Evolutionary conservation across 192 early-diverging fungal genomes (phyloP).

Genomic region (Lobosporangium transversale): DNA sequence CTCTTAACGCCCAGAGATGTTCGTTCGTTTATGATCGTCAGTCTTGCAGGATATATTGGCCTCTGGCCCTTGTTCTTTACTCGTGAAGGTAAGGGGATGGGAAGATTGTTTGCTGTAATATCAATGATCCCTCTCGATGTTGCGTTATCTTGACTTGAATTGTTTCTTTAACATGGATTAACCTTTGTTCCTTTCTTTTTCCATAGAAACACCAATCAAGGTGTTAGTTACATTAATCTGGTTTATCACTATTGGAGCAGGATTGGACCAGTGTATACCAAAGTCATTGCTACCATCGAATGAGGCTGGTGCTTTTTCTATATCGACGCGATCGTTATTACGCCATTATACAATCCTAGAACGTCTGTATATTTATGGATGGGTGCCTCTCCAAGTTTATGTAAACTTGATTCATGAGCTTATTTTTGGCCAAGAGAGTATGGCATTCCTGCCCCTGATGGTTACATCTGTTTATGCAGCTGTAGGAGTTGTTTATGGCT

Average conservation of each 20-base stretch:
- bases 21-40: conserved; percentile 69
- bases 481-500: conserved; percentile 78
- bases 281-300: conserved; percentile 14
- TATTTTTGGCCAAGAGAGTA: conserved; percentile 57
- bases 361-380: conserved; percentile 66
- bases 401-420: conserved; percentile 63
- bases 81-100: conserved; percentile 60
- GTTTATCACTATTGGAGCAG: conserved; percentile 52
- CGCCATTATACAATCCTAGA: conserved; percentile 53
- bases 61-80: conserved; percentile 79
- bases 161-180: neutral
- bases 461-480: conserved; percentile 80
- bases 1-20: conserved; percentile 54
- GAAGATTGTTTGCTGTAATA: neutral
- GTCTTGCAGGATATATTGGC: conserved; percentile 67
- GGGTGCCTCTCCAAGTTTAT: conserved; percentile 64
- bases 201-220: conserved; percentile 60
- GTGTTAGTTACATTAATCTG: conserved; percentile 53
- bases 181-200: neutral
- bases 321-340: conserved; percentile 9
- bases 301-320: conserved; percentile 6
- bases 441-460: conserved; percentile 87
- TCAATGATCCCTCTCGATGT: neutral
- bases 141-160: neutral
- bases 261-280: conserved; percentile 46